These are phyloP conservation scores for Phytophthora vignae DNA, from an alignment of 352 stramenopile species.

Conservation along the genomic window DNA sequence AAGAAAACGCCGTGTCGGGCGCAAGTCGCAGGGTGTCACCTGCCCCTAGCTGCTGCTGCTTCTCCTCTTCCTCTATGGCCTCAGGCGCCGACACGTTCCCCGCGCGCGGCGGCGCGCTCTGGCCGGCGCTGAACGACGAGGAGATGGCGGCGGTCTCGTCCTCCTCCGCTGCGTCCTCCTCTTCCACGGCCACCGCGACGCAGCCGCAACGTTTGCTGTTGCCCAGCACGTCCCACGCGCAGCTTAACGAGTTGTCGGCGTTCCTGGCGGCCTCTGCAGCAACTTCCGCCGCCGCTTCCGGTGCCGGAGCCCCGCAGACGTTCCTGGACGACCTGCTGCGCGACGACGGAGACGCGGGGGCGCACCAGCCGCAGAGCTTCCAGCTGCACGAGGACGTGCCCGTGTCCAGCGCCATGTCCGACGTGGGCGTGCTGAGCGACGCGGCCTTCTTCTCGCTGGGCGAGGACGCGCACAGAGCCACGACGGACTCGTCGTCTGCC, in stretches of 20 bases:
- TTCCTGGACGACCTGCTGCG: constrained; percentile 61
- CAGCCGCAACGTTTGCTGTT: constrained; percentile 10
- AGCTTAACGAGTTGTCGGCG: constrained; percentile 29
- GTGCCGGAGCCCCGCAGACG: constrained; percentile 15
- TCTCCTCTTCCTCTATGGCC: constrained; percentile 1
- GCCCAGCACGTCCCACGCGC: constrained; percentile 15
- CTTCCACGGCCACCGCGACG: constrained; percentile 1
- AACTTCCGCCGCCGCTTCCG: neutral
- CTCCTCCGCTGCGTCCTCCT: neutral
- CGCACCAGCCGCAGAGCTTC: constrained; percentile 12
- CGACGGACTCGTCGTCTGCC: constrained; percentile 22
- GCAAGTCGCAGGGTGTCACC: constrained; percentile 3
- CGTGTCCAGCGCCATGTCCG: constrained; percentile 19
- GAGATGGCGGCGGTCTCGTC: constrained; percentile 13
- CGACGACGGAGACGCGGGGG: constrained; percentile 37
- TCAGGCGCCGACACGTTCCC: constrained; percentile 11
- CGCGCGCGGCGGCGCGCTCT: constrained; percentile 6
- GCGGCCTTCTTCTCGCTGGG: constrained; percentile 29
- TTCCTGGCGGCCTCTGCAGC: constrained; percentile 32
- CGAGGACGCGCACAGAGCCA: constrained; percentile 15
- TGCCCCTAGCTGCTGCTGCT: neutral
- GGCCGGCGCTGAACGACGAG: constrained; percentile 25
- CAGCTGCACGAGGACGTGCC: constrained; percentile 22
- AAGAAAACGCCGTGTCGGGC: constrained; percentile 21
- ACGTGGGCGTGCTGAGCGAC: constrained; percentile 20